phyloP scores from a whole-genome alignment of 768 basidiomycete genomes.

The Lanmaoa rubissima region DNA sequence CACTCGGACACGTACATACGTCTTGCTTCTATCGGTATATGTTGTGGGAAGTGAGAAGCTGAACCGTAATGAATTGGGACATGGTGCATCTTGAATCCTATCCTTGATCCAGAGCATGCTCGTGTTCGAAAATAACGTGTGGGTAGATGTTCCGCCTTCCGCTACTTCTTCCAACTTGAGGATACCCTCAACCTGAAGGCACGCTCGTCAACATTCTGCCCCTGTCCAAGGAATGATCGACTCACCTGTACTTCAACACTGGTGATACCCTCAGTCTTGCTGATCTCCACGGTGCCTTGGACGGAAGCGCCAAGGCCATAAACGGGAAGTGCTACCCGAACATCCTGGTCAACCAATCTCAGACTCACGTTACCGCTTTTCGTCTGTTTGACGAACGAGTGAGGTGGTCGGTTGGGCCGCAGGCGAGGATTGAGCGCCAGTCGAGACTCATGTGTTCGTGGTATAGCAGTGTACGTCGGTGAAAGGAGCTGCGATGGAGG shows the following conservation, averaged over 20 bases:
- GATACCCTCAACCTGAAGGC: constrained; percentile 55
- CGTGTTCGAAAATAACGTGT: constrained; percentile 51
- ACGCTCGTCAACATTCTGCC: not conserved
- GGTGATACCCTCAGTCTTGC: constrained; percentile 52
- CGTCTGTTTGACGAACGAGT: constrained; percentile 58
- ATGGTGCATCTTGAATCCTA: constrained; percentile 36
- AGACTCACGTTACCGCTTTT: constrained; percentile 53
- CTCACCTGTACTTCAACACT: constrained; percentile 65
- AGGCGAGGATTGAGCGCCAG: constrained; percentile 45
- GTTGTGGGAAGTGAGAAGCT: constrained; percentile 54
- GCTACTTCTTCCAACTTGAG: constrained; percentile 61
- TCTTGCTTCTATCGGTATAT: constrained; percentile 53
- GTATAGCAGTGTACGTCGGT: constrained; percentile 54
- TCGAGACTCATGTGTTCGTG: constrained; percentile 51
- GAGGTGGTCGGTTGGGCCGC: constrained; percentile 38
- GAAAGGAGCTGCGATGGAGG: constrained; percentile 39
- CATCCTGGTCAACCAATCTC: constrained; percentile 51
- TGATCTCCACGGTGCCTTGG: constrained; percentile 54
- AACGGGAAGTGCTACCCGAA: constrained; percentile 49
- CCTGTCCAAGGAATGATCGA: not conserved
- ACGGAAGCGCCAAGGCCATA: constrained; percentile 53
- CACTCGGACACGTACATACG: constrained; percentile 48
- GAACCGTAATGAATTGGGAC: constrained; percentile 56
- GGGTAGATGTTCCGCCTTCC: constrained; percentile 58
- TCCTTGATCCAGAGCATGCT: constrained; percentile 59